Conservation (phyloP, 768 basidiomycete species). For the Russula emetica region DNA sequence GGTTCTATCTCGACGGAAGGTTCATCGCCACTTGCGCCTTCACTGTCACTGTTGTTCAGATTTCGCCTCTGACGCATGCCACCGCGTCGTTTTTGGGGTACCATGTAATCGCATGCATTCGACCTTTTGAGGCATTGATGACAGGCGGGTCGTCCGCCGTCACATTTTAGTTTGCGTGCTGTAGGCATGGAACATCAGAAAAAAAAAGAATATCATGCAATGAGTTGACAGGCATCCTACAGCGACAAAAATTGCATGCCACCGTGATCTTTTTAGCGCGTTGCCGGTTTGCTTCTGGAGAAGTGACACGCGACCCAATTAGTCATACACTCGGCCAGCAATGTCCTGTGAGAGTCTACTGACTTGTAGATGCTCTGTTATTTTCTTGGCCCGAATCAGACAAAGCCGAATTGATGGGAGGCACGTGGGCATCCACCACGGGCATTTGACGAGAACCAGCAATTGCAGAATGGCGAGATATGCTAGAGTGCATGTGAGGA, state of each 20-base stretch:
- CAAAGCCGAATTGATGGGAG: conserved; percentile 21
- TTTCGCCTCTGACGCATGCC: conserved; percentile 43
- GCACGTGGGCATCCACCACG: conserved; percentile 30
- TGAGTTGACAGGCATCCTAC: conserved; percentile 44
- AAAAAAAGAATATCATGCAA: conserved; percentile 24
- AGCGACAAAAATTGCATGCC: conserved; percentile 88
- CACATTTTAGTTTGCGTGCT: conserved; percentile 88
- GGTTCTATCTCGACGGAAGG: conserved; percentile 44
- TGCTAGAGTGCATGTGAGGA: conserved; percentile 14
- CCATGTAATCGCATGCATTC: conserved; percentile 77
- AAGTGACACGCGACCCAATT: conserved; percentile 24
- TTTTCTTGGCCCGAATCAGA: conserved; percentile 32
- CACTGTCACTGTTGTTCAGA: conserved; percentile 47
- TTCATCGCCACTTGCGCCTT: conserved; percentile 50
- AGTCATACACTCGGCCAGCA: conserved; percentile 21
- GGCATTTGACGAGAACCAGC: conserved; percentile 43
- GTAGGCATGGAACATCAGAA: conserved; percentile 25
- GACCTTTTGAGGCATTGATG: conserved; percentile 76
- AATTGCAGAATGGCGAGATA: conserved; percentile 29
- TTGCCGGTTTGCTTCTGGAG: conserved; percentile 54
- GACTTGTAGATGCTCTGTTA: conserved; percentile 38
- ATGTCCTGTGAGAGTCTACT: conserved; percentile 30
- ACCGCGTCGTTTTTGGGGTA: conserved; percentile 67
- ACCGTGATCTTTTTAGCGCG: conserved; percentile 84
- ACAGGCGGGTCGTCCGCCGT: conserved; percentile 79